phyloP scores from a whole-genome alignment of 352 stramenopile species.

The Globisporangium acanthophoron region DNA sequence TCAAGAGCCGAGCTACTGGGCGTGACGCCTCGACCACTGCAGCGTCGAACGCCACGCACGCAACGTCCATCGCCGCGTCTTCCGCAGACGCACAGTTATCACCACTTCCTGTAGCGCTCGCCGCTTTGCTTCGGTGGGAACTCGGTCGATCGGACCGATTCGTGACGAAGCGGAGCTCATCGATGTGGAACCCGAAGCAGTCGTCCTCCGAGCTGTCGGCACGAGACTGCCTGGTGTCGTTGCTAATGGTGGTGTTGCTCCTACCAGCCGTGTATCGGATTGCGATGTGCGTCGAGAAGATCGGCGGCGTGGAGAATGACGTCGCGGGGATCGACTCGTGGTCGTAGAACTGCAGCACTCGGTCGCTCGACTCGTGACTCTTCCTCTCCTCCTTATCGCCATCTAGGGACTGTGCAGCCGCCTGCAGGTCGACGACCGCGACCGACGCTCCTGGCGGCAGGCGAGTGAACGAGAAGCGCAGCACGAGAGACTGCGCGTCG shows the following conservation, averaged over 20 bases:
- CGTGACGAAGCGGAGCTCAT: conserved; percentile 25
- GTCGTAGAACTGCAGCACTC: conserved; percentile 2
- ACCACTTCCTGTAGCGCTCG: neutral
- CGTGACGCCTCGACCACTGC: conserved; percentile 15
- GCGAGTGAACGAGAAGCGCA: conserved; percentile 22
- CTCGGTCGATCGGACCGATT: neutral
- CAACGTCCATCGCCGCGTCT: conserved; percentile 21
- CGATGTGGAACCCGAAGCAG: conserved; percentile 32
- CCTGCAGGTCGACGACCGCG: conserved; percentile 12
- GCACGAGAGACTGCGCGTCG: conserved; percentile 27
- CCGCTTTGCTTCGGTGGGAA: neutral
- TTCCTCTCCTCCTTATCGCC: neutral
- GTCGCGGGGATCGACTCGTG: neutral
- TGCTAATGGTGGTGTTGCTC: neutral
- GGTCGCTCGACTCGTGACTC: neutral
- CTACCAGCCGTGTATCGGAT: conserved; percentile 18
- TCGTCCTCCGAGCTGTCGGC: neutral
- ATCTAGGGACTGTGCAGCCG: neutral
- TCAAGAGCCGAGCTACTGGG: conserved; percentile 28
- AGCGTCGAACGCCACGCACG: conserved; percentile 18
- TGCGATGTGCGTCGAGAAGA: conserved; percentile 7
- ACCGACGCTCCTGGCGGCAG: conserved; percentile 20
- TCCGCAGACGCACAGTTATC: conserved; percentile 9
- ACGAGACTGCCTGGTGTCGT: neutral
- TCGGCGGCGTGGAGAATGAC: conserved; percentile 17